Base-by-base conservation (phyloP, 106 monocot genomes). In the Dioscorea alata region DNA sequence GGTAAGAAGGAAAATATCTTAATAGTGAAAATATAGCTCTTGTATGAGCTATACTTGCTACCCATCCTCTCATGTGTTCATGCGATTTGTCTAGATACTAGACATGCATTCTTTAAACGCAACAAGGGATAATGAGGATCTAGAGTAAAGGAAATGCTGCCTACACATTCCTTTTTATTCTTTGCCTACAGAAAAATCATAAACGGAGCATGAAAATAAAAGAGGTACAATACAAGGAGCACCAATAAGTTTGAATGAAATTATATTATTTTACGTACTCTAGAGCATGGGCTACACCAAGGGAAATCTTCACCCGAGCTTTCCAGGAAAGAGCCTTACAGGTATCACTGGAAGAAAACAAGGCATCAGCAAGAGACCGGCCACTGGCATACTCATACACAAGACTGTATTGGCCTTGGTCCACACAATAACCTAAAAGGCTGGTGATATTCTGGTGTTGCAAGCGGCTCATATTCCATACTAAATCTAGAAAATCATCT, bases 241-340 rank as follows among this genome's bases (percentile, higher is more conserved):
- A 10, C 20, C 33, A 54, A 54, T 54, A 17, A 54, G 20, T 52
- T 6, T 17, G 28, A 3, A 12, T 48, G 31, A 52, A n/a, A 19
- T 66, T 50, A 61, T 19, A 17, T 7, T 56, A 72, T 17, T 14
- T n/a, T 60, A 81, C 86, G 57, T 83, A 90, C 90, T 81, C 78
- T 28, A 90, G 63, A 77, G 86, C 90, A 71, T 72, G 67, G 51
- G 83, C 86, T 48, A 90, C 86, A 50, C 86, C 83, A 65, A 81
- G 76, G 19, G 90, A 86, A 73, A 86, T 81, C 52, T 54, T 76
- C 51, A 81, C 25, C 12, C 90, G 67, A 16, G 68, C 54, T 73
- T 81, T 84, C 90, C 90, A 90, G 49, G 90, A 75, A 65, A 90
- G 79, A 58, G 50, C 49, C 21, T 73, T 83, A 49, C 15, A 60